These are phyloP conservation scores for Lactifluus rugatus DNA, from an alignment of 768 basidiomycete species.

Conservation along the genomic window DNA sequence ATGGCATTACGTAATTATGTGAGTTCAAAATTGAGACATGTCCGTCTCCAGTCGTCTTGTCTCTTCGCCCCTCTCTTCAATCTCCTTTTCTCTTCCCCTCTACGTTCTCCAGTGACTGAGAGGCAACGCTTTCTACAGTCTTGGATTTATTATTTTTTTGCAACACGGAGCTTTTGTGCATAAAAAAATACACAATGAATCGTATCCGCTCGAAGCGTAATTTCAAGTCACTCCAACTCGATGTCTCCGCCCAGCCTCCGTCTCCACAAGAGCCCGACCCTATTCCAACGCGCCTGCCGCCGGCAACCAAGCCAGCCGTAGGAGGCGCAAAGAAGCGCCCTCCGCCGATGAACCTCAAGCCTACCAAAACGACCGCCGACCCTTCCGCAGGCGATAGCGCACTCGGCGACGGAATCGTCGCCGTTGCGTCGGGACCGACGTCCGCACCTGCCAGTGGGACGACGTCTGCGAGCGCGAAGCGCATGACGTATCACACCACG, in stretches of 20 bases:
- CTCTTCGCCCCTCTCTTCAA: background rate
- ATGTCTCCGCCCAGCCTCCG: constrained; percentile 38
- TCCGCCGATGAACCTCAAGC: constrained; percentile 74
- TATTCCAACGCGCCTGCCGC: constrained; percentile 26
- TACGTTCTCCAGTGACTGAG: background rate
- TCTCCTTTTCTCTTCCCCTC: background rate
- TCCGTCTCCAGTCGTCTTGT: background rate
- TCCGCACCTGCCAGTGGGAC: constrained; percentile 45
- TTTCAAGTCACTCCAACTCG: constrained; percentile 77
- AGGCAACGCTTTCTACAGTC: background rate
- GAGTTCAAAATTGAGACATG: too few relatives aligned
- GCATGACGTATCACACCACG: constrained; percentile 69
- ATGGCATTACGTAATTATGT: too few relatives aligned
- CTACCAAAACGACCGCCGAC: too few relatives aligned
- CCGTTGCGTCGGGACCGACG: constrained; percentile 37
- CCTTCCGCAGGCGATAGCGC: constrained; percentile 20
- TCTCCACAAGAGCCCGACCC: constrained; percentile 33
- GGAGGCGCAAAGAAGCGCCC: constrained; percentile 59
- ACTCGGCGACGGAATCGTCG: constrained; percentile 38
- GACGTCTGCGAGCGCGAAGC: constrained; percentile 39
- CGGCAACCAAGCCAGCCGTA: constrained; percentile 24
- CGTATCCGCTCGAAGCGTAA: constrained; percentile 85
- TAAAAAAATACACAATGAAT: constrained; percentile 27
- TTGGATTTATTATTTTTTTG: background rate
- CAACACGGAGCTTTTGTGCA: background rate